A percentile compares a stretch with the other conserved stretches of the same genome.
Evolutionary conservation across 768 basidiomycete genomes (phyloP).

Genomic region (Lactarius pseudohatsudake): DNA sequence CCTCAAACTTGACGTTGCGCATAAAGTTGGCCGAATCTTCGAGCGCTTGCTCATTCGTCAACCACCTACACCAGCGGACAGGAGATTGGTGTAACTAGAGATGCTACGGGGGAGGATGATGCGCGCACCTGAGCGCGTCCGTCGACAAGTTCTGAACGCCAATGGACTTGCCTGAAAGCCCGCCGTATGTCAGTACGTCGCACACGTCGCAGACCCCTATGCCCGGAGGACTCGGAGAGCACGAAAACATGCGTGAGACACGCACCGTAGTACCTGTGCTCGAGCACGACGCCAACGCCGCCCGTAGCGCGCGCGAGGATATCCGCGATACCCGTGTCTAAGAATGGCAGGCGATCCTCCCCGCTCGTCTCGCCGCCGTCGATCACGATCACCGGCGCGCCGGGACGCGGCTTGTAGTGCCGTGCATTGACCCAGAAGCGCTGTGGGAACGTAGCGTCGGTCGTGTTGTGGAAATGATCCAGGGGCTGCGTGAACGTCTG

Average conservation of each 20-base stretch:
- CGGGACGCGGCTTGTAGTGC: conserved; percentile 67
- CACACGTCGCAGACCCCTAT: not conserved
- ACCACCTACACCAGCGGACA: conserved; percentile 53
- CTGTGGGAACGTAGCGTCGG: conserved; percentile 70
- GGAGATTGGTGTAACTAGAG: not conserved
- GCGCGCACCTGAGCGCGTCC: conserved; percentile 66
- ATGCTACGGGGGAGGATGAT: not conserved
- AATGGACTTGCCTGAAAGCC: conserved; percentile 60
- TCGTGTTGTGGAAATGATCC: conserved; percentile 68
- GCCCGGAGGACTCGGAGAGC: not conserved
- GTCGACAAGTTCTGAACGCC: conserved; percentile 79
- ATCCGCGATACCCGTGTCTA: conserved; percentile 67
- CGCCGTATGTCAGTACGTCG: conserved; percentile 26
- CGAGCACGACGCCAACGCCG: conserved; percentile 89
- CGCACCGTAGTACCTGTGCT: conserved; percentile 87
- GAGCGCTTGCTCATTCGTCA: conserved; percentile 86
- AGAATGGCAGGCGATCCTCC: conserved; percentile 52
- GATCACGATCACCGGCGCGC: conserved; percentile 84
- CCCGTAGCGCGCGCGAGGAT: conserved; percentile 81
- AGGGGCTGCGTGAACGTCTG: conserved; percentile 82
- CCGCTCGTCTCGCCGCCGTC: conserved; percentile 95
- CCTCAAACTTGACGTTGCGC: conserved; percentile 70
- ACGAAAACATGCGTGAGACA: conserved; percentile 3
- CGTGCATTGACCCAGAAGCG: conserved; percentile 91
- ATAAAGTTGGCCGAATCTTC: conserved; percentile 95